Percentiles rank a stretch among this genome's conserved stretches.
These are phyloP conservation scores for Tillandsia fasciculata DNA, from an alignment of 176 grass and related monocot species.

Conservation along the genomic window DNA sequence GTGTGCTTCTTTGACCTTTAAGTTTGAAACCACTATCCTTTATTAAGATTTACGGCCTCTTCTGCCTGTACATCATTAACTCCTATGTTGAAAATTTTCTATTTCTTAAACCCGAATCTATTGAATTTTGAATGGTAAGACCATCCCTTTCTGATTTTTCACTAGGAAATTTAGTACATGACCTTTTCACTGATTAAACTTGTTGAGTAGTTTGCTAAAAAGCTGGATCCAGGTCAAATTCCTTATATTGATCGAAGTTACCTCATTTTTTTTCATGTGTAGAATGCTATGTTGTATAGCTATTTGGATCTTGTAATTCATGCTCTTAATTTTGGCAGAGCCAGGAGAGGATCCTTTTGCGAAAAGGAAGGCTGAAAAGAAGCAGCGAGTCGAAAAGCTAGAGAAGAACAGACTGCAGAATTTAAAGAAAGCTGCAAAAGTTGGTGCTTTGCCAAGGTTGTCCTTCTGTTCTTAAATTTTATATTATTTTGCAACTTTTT, in stretches of 20 bases:
- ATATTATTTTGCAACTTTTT: background rate
- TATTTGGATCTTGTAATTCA: background rate
- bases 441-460: conserved; percentile 77
- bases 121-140: too few relatives aligned
- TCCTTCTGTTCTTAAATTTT: conserved; percentile 8
- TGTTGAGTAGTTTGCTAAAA: too few relatives aligned
- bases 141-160: too few relatives aligned
- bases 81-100: too few relatives aligned
- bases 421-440: conserved; percentile 81
- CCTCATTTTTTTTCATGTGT: background rate
- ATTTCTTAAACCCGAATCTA: too few relatives aligned
- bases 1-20: too few relatives aligned
- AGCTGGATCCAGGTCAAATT: too few relatives aligned
- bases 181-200: too few relatives aligned
- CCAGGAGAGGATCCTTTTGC: conserved; percentile 81
- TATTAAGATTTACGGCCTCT: too few relatives aligned
- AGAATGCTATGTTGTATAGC: background rate
- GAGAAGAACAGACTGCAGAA: conserved; percentile 82
- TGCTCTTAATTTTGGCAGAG: conserved; percentile 33
- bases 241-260: background rate
- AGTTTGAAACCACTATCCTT: too few relatives aligned
- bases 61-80: too few relatives aligned
- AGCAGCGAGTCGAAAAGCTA: conserved; percentile 73
- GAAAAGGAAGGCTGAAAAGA: conserved; percentile 77
- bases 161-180: too few relatives aligned